phyloP scores from a whole-genome alignment of 768 basidiomycete species.

The Lentinula aciculospora region DNA sequence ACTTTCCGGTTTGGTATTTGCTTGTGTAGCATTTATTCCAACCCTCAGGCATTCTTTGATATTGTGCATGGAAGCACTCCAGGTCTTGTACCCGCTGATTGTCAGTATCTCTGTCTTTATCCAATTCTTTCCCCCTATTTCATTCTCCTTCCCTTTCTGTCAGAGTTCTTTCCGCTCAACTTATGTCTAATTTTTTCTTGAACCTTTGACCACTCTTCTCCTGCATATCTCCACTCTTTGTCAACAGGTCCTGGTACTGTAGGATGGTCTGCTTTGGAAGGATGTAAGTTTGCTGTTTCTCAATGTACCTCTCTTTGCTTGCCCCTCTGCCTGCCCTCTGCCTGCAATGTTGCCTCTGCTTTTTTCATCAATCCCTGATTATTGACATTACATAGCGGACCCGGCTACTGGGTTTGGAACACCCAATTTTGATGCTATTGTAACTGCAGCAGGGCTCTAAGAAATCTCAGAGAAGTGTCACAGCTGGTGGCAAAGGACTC shows the following conservation, averaged over 20 bases:
- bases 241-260: not conserved
- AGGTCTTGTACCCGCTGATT: not conserved
- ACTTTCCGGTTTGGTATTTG: not conserved
- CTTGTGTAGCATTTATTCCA: slow-evolving; percentile 23
- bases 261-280: not conserved
- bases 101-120: not conserved
- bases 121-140: not conserved
- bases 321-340: too few species aligned
- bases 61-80: slow-evolving; percentile 27
- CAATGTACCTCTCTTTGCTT: not conserved
- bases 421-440: not conserved
- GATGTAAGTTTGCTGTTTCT: not conserved
- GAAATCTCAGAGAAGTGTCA: too few species aligned
- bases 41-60: slow-evolving; percentile 31
- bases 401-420: slow-evolving; percentile 1
- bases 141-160: too few species aligned
- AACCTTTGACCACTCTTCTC: too few species aligned
- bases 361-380: not conserved
- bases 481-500: too few species aligned
- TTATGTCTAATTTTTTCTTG: not conserved
- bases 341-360: too few species aligned
- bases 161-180: too few species aligned
- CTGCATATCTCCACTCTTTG: too few species aligned
- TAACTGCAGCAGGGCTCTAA: not conserved
- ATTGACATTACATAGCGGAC: not conserved